Evolutionary conservation across 2,329 filamentous ascomycete species (phyloP), one percentile per base, ranked within the genome.

Genomic region (Venturia nashicola): DNA sequence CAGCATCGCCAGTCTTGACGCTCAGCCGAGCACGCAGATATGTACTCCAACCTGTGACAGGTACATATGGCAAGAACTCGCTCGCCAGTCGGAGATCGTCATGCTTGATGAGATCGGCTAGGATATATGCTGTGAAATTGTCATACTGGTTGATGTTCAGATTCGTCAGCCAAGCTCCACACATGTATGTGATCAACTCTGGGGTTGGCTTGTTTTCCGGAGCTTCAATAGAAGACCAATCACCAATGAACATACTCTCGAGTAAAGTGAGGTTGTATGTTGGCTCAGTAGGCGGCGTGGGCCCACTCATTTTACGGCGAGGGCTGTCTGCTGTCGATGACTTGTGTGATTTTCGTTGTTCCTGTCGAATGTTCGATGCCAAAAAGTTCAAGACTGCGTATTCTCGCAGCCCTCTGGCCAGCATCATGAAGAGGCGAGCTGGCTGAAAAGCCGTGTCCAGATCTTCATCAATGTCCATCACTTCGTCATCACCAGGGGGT

Each of bases 1-100:
- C 83, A 72, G 86, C 86, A 70, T 96, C 88, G 63, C 87, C 87
- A 67, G 87, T 82, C 5, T 86, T 85, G 42, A 97, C 78, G 68
- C 85, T 83, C 60, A 96, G 81, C 39, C 94, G 86, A 2, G 89
- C 94, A 73, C 92, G 90, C 5, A 97, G 82, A 71, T 99, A 99
- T 6, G 78, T 81, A 16, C 82, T 78, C 85, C 85, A 88, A 39
- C 80, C 76, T 1, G 79, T 81, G 57, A 77, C 77, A 8, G 81
- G 77, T 62, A 86, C 68, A 80, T 89, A 78, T 77, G 86, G 79
- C 82, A 91, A 67, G 81, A 88, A 88, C 65, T 86, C 82, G 65
- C 77, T 76, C 9, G 86, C 85, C 36, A 86, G 75, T 8, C 76
- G 73, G 64, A 75, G 71, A 65, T 80, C 73, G 66, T 75, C 73